Evolutionary conservation across 768 basidiomycete species (phyloP).

Genomic region (Suillus sp.): DNA sequence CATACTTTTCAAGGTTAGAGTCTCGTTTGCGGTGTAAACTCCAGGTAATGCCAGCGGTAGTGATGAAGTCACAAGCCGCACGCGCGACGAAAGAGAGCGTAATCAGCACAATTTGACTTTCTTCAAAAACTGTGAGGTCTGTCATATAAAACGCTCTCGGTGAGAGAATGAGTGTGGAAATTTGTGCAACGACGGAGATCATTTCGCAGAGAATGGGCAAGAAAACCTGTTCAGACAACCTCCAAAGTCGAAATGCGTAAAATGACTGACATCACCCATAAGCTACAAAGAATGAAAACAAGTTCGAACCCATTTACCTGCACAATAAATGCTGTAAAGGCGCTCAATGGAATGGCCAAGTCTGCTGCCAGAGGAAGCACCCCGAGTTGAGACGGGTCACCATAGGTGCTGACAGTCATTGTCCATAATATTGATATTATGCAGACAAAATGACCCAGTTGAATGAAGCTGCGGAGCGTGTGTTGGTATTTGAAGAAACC

Average conservation of each 20-base stretch:
- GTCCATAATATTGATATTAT: slow-evolving; percentile 9
- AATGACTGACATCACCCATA: slow-evolving; percentile 3
- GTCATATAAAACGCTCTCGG: neutral
- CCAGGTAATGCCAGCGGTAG: slow-evolving; percentile 3
- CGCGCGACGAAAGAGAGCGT: neutral
- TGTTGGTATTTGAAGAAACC: neutral
- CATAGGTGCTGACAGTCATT: slow-evolving; percentile 8
- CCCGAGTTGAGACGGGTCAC: neutral
- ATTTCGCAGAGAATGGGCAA: slow-evolving; percentile 6
- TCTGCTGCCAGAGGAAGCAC: slow-evolving; percentile 7
- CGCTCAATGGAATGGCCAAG: slow-evolving; percentile 3
- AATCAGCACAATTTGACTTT: neutral
- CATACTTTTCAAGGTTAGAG: neutral
- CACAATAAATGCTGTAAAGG: neutral
- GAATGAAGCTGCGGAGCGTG: neutral
- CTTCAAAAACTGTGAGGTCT: neutral
- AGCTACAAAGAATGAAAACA: neutral
- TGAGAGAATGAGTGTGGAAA: neutral
- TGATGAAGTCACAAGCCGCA: slow-evolving; percentile 1
- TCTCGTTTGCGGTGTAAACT: neutral
- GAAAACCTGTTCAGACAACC: neutral
- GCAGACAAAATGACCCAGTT: slow-evolving; percentile 9
- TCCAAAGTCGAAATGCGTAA: slow-evolving; percentile 12
- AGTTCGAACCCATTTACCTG: neutral
- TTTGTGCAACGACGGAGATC: neutral